Base-by-base conservation (phyloP, 768 basidiomycete species). In the Tricholoma matsutake region DNA sequence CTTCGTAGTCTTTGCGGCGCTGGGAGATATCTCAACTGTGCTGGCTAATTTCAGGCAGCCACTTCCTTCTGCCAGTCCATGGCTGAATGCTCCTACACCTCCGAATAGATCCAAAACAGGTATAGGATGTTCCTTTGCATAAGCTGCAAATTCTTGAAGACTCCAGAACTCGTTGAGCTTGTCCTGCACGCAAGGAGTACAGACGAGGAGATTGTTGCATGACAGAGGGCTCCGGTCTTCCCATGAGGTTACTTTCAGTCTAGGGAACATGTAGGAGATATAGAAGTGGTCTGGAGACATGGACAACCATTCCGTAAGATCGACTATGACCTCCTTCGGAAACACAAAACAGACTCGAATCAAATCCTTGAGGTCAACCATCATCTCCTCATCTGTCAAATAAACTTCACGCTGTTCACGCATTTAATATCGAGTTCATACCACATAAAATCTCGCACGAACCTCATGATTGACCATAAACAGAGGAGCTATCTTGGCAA, bases 11-110 rank as follows among this genome's bases (percentile, higher is more conserved):
- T 74, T 73, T 0, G 88, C 86, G 7, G 92, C 89, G 68, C 87
- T 89, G 0, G 91, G 89, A n/a, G 83, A 77, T 20, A 91, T 86
- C 64, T 94, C 92, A 47, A 92, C 72, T 0, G 86, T 82, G 73
- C 89, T 84, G 0, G 84, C 86, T 4, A 89, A 67, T 61, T 83
- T 79, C 54, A 89, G 63, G 56, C 82, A 84, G 4, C 77, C 70
- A 57, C 81, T 85, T 2, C 80, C 76, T 39, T 82, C 75, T 14
- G 81, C 79, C 72, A 91, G 71, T 0, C 83, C 88, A 18, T 80
- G 69, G 55, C 82, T 82, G 67, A 92, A 88, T 3, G 88, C 85
- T 5, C 89, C 89, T 13, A 78, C 79, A 6, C 83, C 83, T 13
- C 76, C 80, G 63, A 83, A 84, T 3, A 83, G 62, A 65, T 84